Evolutionary conservation across 768 basidiomycete genomes (phyloP).

Genomic region (Solioccasus polychromus): DNA sequence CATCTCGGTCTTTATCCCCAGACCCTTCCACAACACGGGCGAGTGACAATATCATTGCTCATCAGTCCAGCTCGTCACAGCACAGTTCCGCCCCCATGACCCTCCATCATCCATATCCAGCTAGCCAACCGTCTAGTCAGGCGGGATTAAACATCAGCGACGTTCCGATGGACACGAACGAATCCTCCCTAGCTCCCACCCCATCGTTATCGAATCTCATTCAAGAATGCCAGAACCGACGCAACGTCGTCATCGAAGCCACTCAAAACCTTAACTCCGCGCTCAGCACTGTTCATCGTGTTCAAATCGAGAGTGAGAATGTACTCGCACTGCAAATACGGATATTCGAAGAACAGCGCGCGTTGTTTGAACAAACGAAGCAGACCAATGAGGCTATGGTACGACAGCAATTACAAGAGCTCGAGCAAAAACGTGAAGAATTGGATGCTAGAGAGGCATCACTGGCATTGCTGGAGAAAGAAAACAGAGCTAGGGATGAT

Average conservation of each 20-base stretch:
- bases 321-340: conserved; percentile 9
- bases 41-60: not conserved
- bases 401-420: conserved; percentile 18
- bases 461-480: conserved; percentile 22
- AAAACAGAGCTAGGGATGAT: conserved; percentile 25
- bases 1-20: conserved; percentile 12
- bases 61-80: conserved; percentile 1
- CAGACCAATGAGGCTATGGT: conserved; percentile 17
- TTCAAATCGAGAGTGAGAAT: conserved; percentile 17
- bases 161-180: not conserved
- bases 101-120: conserved; percentile 12
- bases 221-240: conserved; percentile 11
- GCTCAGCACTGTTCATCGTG: conserved; percentile 5
- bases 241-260: conserved; percentile 9
- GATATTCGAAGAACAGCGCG: conserved; percentile 18
- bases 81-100: not conserved
- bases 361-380: conserved; percentile 21
- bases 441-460: conserved; percentile 16
- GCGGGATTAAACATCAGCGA: not conserved
- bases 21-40: not conserved
- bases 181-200: not conserved
- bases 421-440: conserved; percentile 17
- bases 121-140: not conserved
- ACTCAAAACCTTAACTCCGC: conserved; percentile 9
- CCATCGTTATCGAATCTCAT: conserved; percentile 1